Percentiles rank a stretch among this genome's conserved stretches.
These are phyloP conservation scores for Lenzites betulinus DNA, from an alignment of 768 basidiomycete species.

Conservation along the genomic window DNA sequence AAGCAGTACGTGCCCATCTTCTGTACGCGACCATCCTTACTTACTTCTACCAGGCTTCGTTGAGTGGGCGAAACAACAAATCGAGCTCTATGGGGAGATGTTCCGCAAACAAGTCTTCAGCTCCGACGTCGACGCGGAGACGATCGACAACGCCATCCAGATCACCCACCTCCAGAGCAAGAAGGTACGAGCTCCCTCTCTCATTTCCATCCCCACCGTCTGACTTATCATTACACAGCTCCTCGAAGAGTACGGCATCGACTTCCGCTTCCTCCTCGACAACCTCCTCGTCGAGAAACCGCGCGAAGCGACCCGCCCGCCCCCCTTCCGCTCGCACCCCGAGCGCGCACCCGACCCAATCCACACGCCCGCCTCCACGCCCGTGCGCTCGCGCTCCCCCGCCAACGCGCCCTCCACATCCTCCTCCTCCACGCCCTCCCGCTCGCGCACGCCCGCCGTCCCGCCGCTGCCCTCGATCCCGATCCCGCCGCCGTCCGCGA, in stretches of 20 bases:
- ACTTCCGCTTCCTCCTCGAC: constrained; percentile 92
- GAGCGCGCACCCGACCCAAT: constrained; percentile 36
- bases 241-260: constrained; percentile 90
- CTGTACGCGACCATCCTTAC: not conserved
- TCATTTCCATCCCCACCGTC: not conserved
- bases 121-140: constrained; percentile 68
- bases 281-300: constrained; percentile 59
- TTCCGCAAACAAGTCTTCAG: constrained; percentile 93
- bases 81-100: constrained; percentile 79
- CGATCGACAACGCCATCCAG: constrained; percentile 75
- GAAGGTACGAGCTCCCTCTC: constrained; percentile 53
- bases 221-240: constrained; percentile 46
- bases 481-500: constrained; percentile 16
- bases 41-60: constrained; percentile 68
- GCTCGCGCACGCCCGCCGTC: constrained; percentile 20
- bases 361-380: constrained; percentile 32
- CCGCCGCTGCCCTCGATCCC: constrained; percentile 19
- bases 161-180: constrained; percentile 81
- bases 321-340: constrained; percentile 32
- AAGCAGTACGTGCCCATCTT: constrained; percentile 61
- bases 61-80: constrained; percentile 88
- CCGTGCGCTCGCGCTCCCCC: constrained; percentile 26
- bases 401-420: constrained; percentile 3
- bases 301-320: constrained; percentile 35
- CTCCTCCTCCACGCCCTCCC: constrained; percentile 14